Base-by-base conservation (phyloP, 805 yeast species). In the Ogataea henricii region DNA sequence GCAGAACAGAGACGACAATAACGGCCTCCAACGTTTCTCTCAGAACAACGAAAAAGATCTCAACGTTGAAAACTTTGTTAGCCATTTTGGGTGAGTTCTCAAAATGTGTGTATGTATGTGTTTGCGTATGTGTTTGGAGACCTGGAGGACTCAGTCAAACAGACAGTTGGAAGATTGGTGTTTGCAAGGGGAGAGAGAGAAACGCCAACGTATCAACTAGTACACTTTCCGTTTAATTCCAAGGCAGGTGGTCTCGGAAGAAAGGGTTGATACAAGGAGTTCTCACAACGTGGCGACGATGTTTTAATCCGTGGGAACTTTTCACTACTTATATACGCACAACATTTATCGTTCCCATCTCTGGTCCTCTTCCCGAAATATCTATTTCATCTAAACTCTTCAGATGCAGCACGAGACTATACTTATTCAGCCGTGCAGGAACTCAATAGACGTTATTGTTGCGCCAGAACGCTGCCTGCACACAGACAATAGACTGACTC, bases 21-120 rank as follows among this genome's bases (percentile, higher is more conserved):
- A 90, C 83, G 16, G 98, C 99, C 72, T 92, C 99, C 54, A 92
- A 74, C 44, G 95, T 75, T 73, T 92, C 99, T 77, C 99, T 86
- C 68, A 92, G 85, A 49, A 90, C 94, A 57, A 91, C 85, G 71
- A 90, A 89, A 76, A 89, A 90, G 53, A 90, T 84, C 58, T 81
- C 83, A 37, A 81, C 83, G 63, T 83, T 81, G 66, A 86, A 85
- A 33, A 85, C 86, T 53, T 56, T 50, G 53, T 58, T 54, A 43
- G 63, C 51, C 69, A 64, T 65, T 34, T 40, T 55, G 33, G 32
- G 25, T 16, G 34, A 17, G 30, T 27, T 44, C n/a, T 23, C 23
- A 45, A 30, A 26, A n/a, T 25, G 25, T 22, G 25, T 22, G 25
- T 22, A 8, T 30, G 30, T 27, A 27, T 6, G 10, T 4, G 4